These are phyloP conservation scores for Phylloporus rhodoxanthus DNA, from an alignment of 768 basidiomycete genomes.

Conservation along the genomic window DNA sequence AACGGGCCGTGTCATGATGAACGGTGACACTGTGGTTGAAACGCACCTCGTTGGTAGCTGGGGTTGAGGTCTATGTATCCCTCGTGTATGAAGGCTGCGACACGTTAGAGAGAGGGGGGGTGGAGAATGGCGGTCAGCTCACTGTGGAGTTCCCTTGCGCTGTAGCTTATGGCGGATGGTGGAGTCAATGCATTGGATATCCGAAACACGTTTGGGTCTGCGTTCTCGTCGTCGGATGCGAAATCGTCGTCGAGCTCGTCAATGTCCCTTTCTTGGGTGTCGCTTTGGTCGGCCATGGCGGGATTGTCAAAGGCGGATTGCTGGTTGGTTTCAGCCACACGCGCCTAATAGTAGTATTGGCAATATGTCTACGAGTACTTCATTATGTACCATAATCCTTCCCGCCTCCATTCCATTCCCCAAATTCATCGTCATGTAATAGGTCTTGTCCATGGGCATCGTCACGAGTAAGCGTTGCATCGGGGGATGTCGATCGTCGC, in stretches of 20 bases:
- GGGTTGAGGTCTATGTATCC: slow-evolving; percentile 67
- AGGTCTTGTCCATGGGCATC: slow-evolving; percentile 10
- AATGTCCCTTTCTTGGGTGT: slow-evolving; percentile 34
- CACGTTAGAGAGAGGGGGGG: neutral
- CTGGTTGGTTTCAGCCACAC: slow-evolving; percentile 14
- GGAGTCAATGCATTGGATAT: slow-evolving; percentile 39
- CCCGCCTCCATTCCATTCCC: slow-evolving; percentile 25
- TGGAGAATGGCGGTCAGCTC: slow-evolving; percentile 10
- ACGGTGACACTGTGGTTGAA: neutral
- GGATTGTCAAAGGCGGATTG: neutral
- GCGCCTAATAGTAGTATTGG: slow-evolving; percentile 1
- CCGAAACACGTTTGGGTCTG: slow-evolving; percentile 38
- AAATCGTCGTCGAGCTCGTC: slow-evolving; percentile 45
- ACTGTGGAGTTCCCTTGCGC: slow-evolving; percentile 46
- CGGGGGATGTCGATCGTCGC: slow-evolving; percentile 34
- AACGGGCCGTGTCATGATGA: neutral
- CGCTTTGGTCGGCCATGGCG: slow-evolving; percentile 17
- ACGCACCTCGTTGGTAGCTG: slow-evolving; percentile 63
- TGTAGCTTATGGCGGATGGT: slow-evolving; percentile 36
- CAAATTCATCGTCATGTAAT: slow-evolving; percentile 31
- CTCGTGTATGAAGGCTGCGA: slow-evolving; percentile 57
- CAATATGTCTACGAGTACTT: neutral
- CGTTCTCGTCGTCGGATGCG: slow-evolving; percentile 36
- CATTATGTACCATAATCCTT: slow-evolving; percentile 6
- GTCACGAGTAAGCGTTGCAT: slow-evolving; percentile 29